Evolutionary conservation across 192 early-diverging fungal genomes (phyloP).

Genomic region (Umbelopsis isabellina): DNA sequence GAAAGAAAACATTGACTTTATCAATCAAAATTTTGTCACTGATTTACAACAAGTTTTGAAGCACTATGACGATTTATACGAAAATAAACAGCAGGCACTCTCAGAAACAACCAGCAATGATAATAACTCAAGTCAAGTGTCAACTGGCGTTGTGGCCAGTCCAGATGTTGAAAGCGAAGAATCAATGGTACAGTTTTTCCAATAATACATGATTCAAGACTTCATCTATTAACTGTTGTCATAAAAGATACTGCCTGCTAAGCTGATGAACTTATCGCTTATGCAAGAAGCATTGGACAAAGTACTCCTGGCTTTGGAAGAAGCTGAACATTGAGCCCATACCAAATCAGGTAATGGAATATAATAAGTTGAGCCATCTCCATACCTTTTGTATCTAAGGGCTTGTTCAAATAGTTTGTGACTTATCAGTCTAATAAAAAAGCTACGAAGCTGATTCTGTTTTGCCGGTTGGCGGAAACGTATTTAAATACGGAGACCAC

Average conservation of each 20-base stretch:
- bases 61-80: not conserved
- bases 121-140: too few relatives aligned
- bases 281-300: constrained; percentile 6
- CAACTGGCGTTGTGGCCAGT: too few relatives aligned
- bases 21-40: not conserved
- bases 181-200: not conserved
- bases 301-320: not conserved
- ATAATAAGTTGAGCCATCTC: too few relatives aligned
- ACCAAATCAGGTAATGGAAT: too few relatives aligned
- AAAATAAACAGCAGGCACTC: not conserved
- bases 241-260: not conserved
- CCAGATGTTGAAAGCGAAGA: too few relatives aligned
- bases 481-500: too few relatives aligned
- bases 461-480: too few relatives aligned
- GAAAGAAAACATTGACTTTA: not conserved
- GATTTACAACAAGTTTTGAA: not conserved
- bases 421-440: too few relatives aligned
- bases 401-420: too few relatives aligned
- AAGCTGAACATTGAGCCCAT: not conserved
- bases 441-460: too few relatives aligned
- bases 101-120: too few relatives aligned
- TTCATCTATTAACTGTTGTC: not conserved
- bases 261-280: constrained; percentile 1
- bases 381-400: too few relatives aligned
- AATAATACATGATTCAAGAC: not conserved